Evolutionary conservation across 306 rosid genomes (phyloP).

Genomic region (Geum urbanum): DNA sequence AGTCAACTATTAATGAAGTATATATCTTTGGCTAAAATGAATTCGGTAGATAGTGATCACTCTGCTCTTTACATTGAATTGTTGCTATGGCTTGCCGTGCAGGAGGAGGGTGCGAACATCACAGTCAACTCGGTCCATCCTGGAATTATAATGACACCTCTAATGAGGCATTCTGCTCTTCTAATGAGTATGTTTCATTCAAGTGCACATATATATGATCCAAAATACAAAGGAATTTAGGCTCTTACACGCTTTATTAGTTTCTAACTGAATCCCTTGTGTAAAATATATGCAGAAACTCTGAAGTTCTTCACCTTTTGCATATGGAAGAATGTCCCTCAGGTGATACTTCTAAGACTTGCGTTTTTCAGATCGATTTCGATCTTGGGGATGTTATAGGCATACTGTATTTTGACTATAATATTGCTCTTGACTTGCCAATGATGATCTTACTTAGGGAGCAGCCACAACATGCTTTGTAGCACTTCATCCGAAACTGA

Average conservation of each 20-base stretch:
- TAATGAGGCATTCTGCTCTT: constrained; percentile 76
- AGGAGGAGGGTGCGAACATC: constrained; percentile 83
- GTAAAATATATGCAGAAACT: constrained; percentile 33
- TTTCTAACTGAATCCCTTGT: not conserved
- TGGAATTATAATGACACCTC: constrained; percentile 87
- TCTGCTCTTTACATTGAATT: not conserved
- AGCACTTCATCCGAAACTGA: constrained; percentile 70
- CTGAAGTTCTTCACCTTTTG: constrained; percentile 54
- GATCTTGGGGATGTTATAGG: not conserved
- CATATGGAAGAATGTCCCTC: constrained; percentile 82
- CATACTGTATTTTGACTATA: not conserved
- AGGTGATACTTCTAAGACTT: constrained; percentile 37
- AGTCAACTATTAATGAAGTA: not conserved
- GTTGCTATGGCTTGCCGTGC: not conserved
- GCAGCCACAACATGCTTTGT: constrained; percentile 85
- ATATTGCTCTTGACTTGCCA: not conserved
- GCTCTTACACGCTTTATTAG: not conserved
- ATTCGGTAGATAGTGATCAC: not conserved
- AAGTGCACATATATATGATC: not conserved
- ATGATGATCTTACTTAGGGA: constrained; percentile 40
- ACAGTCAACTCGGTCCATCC: constrained; percentile 85
- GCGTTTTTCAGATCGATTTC: not conserved
- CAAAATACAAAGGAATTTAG: not conserved
- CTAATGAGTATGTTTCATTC: constrained; percentile 57
- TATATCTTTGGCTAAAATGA: too few species aligned